phyloP scores from a whole-genome alignment of 331 rosid species.

The Stylosanthes scabra region DNA sequence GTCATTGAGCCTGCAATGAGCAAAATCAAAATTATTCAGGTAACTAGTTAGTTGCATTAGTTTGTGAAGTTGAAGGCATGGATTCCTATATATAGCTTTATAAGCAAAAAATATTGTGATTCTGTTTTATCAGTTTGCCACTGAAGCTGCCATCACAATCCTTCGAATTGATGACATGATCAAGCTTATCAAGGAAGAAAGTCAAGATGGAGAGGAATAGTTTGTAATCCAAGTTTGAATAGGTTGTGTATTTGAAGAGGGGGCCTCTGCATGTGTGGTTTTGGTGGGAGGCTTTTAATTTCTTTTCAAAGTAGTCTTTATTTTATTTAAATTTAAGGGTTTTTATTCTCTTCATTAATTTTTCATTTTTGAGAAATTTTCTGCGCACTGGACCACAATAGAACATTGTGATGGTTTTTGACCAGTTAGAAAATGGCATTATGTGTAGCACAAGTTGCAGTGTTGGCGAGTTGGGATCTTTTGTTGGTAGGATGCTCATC shows the following conservation, averaged over 20 bases:
- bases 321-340: not conserved
- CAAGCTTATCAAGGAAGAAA: slow-evolving; percentile 87
- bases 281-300: slow-evolving; percentile 25
- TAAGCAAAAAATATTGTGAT: not conserved
- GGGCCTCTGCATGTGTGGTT: slow-evolving; percentile 25
- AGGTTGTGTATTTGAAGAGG: slow-evolving; percentile 44
- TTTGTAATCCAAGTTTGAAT: slow-evolving; percentile 27
- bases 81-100: slow-evolving; percentile 17
- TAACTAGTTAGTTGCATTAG: slow-evolving; percentile 22
- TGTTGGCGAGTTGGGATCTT: slow-evolving; percentile 33
- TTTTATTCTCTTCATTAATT: not conserved
- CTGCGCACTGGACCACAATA: slow-evolving; percentile 18
- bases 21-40: slow-evolving; percentile 98
- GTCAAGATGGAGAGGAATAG: slow-evolving; percentile 67
- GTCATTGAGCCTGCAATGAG: slow-evolving; percentile 99
- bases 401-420: slow-evolving; percentile 25
- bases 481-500: slow-evolving; percentile 11
- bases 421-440: slow-evolving; percentile 13
- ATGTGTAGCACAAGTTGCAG: slow-evolving; percentile 24
- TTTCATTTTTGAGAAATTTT: not conserved
- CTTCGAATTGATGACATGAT: slow-evolving; percentile 99
- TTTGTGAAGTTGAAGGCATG: not conserved
- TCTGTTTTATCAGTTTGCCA: slow-evolving; percentile 71
- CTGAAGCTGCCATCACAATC: slow-evolving; percentile 97
- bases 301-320: slow-evolving; percentile 25